A percentile compares a stretch with the other conserved stretches of the same genome.
These are phyloP conservation scores for Penicillium sp. DNA, from an alignment of 2,329 filamentous ascomycete species.

Conservation along the genomic window DNA sequence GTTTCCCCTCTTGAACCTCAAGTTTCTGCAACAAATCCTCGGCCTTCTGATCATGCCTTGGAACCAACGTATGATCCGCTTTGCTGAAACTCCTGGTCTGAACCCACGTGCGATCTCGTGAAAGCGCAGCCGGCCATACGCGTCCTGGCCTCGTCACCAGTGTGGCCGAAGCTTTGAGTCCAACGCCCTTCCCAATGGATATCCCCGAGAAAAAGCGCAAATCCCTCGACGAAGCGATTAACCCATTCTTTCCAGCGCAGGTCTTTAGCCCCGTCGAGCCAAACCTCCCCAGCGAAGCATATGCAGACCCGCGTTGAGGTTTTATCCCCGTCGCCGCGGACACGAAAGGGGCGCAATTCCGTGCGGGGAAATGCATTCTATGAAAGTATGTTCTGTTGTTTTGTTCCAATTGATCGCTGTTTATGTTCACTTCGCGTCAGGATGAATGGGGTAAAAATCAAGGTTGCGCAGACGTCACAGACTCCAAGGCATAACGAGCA, in stretches of 20 bases:
- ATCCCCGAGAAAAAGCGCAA: background rate
- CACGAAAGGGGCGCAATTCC: constrained; percentile 13
- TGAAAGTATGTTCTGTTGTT: background rate
- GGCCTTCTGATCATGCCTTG: constrained; percentile 31
- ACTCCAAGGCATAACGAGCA: constrained; percentile 17
- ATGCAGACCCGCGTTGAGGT: constrained; percentile 1
- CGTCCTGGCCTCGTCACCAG: background rate
- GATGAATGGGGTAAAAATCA: background rate
- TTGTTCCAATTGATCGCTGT: background rate
- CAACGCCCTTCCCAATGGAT: background rate
- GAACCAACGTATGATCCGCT: constrained; percentile 17
- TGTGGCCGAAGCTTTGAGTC: background rate
- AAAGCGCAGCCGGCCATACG: background rate
- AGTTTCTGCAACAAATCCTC: constrained; percentile 37
- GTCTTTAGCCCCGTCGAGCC: background rate
- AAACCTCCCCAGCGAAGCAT: constrained; percentile 2
- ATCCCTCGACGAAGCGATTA: background rate
- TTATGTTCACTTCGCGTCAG: background rate
- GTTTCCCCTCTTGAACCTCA: constrained; percentile 35
- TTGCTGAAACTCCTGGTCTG: constrained; percentile 17
- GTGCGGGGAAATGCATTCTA: constrained; percentile 13
- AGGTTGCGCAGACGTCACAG: background rate
- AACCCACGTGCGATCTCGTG: background rate
- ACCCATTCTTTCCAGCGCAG: background rate
- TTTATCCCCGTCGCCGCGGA: constrained; percentile 3